Evolutionary conservation across 768 basidiomycete species (phyloP), one percentile per base, ranked within the genome.

Genomic region (Fistulinella prunicolor): DNA sequence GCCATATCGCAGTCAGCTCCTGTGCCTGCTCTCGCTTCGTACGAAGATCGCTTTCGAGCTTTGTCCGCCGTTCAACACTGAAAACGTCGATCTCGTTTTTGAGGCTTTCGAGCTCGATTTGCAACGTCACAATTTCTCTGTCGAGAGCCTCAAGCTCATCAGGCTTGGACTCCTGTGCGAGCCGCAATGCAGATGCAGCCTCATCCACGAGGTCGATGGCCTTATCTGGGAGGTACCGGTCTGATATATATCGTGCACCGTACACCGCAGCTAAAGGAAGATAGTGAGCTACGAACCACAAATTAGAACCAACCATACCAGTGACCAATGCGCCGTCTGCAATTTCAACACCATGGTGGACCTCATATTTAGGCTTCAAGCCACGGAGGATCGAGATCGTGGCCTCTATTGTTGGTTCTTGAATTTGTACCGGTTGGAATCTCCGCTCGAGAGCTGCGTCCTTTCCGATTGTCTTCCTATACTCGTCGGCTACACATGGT

Each of bases 191-290:
- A 2, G 89, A 89, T 1, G 90, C 88, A 3, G 94, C 94, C 67
- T 97, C 95, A 66, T 98, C 95, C 1, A 97, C 82, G 3, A 96
- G 77, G 64, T 95, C 91, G 36, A 92, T 89, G 9, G 89, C 87
- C 63, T 94, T 94, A 69, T 96, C 93, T 0, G 93, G 93, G 1
- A 95, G 76, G 64, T 81, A 94, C 4, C 92, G 78, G 63, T 92
- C 89, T 0, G 90, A 85, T 54, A 95, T 85, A 59, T 94, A 94
- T 16, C 90, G 80, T 20, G 89, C 82, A 6, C 81, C 74, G 55
- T 94, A 94, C 2, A 93, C 82, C 1, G 91, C 89, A 21, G 93
- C 92, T 85, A 22, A 34, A 46, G 14, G 29, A 38, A 21, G 30
- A 17, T 29, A 16, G 16, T 45, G n/a, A 40, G 17, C 1, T 10